A percentile compares a stretch with the other conserved stretches of the same genome.
These are phyloP conservation scores for Acanthamoeba triangularis DNA, from an alignment of 208 protist species.

Conservation along the genomic window DNA sequence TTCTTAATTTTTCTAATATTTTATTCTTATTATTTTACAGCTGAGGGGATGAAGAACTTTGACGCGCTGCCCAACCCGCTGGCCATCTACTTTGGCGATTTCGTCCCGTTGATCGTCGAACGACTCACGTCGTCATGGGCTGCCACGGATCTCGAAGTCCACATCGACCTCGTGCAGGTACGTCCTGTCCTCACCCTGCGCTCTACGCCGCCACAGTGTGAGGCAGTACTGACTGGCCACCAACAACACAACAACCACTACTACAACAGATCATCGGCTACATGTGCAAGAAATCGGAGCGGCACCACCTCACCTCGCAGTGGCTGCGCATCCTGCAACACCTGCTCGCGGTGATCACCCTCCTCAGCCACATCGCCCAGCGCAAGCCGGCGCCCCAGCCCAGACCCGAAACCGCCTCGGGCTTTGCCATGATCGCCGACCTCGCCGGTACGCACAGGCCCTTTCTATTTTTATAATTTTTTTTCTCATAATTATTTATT, in stretches of 20 bases:
- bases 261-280: conserved; percentile 19
- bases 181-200: neutral
- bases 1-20: neutral
- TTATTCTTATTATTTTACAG: too few relatives aligned
- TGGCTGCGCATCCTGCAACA: conserved; percentile 61
- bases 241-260: neutral
- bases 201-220: neutral
- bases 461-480: too few relatives aligned
- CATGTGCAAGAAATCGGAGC: conserved; percentile 60
- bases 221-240: too few relatives aligned
- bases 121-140: conserved; percentile 52
- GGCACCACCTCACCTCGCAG: conserved; percentile 54
- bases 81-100: conserved; percentile 72
- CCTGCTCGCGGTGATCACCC: conserved; percentile 37
- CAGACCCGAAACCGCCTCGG: neutral
- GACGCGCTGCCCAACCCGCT: conserved; percentile 72
- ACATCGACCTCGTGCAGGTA: conserved; percentile 65
- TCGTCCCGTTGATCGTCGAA: conserved; percentile 61
- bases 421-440: conserved; percentile 8
- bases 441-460: neutral
- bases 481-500: neutral
- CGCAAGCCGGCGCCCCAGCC: neutral
- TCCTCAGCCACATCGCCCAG: conserved; percentile 37
- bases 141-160: conserved; percentile 22
- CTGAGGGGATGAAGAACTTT: conserved; percentile 3